Evolutionary conservation across 139 green algal species (phyloP).

Genomic region (Asterochloris erici): DNA sequence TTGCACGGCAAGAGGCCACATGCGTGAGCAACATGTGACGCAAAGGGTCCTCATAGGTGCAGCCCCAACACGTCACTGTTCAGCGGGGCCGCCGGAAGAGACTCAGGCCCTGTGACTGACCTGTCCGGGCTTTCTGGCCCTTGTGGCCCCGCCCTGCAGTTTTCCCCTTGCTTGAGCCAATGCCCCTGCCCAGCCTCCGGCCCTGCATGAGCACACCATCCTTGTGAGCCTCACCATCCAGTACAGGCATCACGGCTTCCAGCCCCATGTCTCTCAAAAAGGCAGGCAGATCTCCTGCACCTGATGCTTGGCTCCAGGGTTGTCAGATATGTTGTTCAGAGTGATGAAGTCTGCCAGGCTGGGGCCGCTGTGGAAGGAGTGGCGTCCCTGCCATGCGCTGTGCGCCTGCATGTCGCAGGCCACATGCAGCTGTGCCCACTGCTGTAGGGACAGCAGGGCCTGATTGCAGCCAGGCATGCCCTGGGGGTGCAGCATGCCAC

Average conservation of each 20-base stretch:
- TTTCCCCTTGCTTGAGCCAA: constrained; percentile 70
- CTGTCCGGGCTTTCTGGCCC: constrained; percentile 68
- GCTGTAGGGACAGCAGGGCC: too few relatives aligned
- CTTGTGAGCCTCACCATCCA: background rate
- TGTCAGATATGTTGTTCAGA: constrained; percentile 63
- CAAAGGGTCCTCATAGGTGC: too few relatives aligned
- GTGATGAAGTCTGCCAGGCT: background rate
- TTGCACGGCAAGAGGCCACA: too few relatives aligned
- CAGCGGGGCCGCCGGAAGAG: too few relatives aligned
- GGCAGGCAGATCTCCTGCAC: constrained; percentile 17
- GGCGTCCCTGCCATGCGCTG: too few relatives aligned
- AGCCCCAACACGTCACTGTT: too few relatives aligned
- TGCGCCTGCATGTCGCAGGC: too few relatives aligned
- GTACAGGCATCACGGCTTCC: background rate
- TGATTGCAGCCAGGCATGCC: too few relatives aligned
- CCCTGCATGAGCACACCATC: constrained; percentile 14
- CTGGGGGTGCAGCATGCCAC: too few relatives aligned
- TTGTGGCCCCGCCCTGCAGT: constrained; percentile 75
- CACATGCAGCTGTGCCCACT: too few relatives aligned
- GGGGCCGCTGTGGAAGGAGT: too few relatives aligned
- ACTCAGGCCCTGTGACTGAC: constrained; percentile 1
- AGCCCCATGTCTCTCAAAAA: background rate
- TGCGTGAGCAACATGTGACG: too few relatives aligned
- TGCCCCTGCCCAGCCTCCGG: constrained; percentile 63
- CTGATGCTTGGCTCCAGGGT: constrained; percentile 54